Percentiles rank a stretch among this genome's conserved stretches.
Evolutionary conservation across 2,329 filamentous ascomycete species (phyloP).

Genomic region (Pseudogymnoascus sp.): DNA sequence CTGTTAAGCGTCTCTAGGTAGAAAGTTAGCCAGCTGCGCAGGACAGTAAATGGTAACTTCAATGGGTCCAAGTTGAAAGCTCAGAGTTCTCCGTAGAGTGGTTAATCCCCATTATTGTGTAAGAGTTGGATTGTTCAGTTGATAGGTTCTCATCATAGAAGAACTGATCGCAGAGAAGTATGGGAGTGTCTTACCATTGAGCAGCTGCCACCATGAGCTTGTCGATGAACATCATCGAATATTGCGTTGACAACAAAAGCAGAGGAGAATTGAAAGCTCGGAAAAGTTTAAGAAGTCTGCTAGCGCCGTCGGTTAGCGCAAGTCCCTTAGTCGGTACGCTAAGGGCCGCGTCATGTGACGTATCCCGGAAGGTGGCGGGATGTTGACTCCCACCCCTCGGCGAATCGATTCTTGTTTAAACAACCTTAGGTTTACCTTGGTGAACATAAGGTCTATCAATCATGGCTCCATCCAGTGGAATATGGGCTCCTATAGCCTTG

Average conservation of each 20-base stretch:
- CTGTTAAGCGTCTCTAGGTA: constrained; percentile 1
- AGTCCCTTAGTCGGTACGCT: constrained; percentile 6
- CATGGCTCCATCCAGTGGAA: constrained; percentile 27
- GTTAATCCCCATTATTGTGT: constrained; percentile 30
- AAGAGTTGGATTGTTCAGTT: constrained; percentile 40
- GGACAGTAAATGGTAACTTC: not conserved
- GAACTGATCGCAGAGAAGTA: constrained; percentile 13
- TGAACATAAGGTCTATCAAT: constrained; percentile 10
- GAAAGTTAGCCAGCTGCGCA: not conserved
- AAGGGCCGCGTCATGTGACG: constrained; percentile 3
- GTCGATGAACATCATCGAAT: constrained; percentile 6
- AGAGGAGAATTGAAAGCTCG: constrained; percentile 3
- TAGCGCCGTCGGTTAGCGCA: constrained; percentile 2
- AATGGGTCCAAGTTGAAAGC: constrained; percentile 13
- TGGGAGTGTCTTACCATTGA: constrained; percentile 10
- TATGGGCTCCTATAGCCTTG: constrained; percentile 28
- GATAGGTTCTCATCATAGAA: constrained; percentile 33
- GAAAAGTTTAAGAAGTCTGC: constrained; percentile 9
- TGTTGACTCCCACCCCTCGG: not conserved
- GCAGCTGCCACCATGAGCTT: constrained; percentile 8
- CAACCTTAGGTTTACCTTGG: constrained; percentile 2
- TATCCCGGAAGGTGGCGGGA: constrained; percentile 6
- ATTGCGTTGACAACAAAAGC: constrained; percentile 7
- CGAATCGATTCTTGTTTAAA: not conserved
- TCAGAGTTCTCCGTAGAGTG: constrained; percentile 31